Evolutionary conservation across 2,329 filamentous ascomycete genomes (phyloP).

Genomic region (Hypomyces rosellus): DNA sequence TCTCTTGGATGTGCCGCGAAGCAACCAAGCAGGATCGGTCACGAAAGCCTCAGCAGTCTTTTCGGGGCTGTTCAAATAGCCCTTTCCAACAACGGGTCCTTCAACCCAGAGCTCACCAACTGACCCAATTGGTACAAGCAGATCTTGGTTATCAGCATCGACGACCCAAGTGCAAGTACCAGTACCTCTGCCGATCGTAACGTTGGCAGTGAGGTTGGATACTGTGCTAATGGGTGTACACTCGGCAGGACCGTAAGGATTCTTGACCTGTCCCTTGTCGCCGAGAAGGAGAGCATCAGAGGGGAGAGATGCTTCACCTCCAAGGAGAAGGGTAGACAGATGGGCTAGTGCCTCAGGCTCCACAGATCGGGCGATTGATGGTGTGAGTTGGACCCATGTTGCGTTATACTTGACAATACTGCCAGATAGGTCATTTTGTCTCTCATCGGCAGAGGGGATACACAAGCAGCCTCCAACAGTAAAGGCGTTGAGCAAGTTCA

Average conservation of each 20-base stretch:
- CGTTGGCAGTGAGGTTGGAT: not conserved
- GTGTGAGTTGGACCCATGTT: no score
- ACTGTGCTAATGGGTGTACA: not conserved
- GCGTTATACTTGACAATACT: no score
- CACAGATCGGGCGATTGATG: no score
- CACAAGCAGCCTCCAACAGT: conserved; percentile 41
- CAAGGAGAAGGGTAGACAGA: no score
- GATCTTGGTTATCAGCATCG: not conserved
- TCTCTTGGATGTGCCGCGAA: not conserved
- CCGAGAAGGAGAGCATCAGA: no score
- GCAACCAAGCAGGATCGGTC: not conserved
- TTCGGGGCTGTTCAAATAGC: not conserved
- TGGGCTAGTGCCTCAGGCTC: no score
- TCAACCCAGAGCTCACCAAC: not conserved
- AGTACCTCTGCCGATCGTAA: not conserved
- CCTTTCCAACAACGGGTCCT: not conserved
- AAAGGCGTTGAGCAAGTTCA: conserved; percentile 38
- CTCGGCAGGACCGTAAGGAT: not conserved
- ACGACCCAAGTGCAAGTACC: not conserved
- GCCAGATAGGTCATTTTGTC: no score
- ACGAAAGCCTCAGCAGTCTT: not conserved
- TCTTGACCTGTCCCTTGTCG: not conserved
- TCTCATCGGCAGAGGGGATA: conserved; percentile 31
- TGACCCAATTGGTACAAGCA: not conserved
- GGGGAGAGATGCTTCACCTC: no score